These are phyloP conservation scores for Aspergillus eucalypticola DNA, from an alignment of 2,329 filamentous ascomycete species.

Conservation along the genomic window DNA sequence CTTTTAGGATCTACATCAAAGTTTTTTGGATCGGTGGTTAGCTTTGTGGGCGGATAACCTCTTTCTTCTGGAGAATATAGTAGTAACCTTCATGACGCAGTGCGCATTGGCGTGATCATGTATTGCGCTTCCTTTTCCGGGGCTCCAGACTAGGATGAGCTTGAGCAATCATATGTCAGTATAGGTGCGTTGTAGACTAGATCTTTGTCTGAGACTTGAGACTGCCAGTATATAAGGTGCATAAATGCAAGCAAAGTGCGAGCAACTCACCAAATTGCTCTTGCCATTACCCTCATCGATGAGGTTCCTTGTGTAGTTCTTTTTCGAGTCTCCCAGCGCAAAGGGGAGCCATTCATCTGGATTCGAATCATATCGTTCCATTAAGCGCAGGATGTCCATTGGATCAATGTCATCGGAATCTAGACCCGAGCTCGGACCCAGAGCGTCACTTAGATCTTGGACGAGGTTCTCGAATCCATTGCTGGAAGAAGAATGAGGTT, in stretches of 20 bases:
- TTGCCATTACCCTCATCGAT: slow-evolving; percentile 88
- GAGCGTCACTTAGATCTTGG: slow-evolving; percentile 67
- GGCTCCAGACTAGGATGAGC: slow-evolving; percentile 87
- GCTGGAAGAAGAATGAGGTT: slow-evolving; percentile 10
- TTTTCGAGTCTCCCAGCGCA: slow-evolving; percentile 68
- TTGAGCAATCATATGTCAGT: slow-evolving; percentile 37
- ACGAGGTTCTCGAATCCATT: slow-evolving; percentile 69
- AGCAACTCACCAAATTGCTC: slow-evolving; percentile 64
- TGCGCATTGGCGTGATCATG: slow-evolving; percentile 89
- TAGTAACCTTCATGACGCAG: slow-evolving; percentile 83
- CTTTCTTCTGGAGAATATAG: background rate
- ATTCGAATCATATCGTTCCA: slow-evolving; percentile 71
- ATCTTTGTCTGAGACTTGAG: too few relatives aligned
- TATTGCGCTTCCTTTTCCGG: slow-evolving; percentile 78
- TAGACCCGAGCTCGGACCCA: slow-evolving; percentile 80
- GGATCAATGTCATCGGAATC: slow-evolving; percentile 80
- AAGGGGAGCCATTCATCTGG: slow-evolving; percentile 72
- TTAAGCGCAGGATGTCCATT: slow-evolving; percentile 67
- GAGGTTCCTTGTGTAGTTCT: slow-evolving; percentile 81
- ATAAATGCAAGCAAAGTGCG: background rate
- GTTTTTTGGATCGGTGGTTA: background rate
- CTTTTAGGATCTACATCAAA: slow-evolving; percentile 65
- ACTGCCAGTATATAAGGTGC: too few relatives aligned
- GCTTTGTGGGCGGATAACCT: background rate
- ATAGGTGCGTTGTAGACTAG: background rate